A percentile compares a stretch with the other conserved stretches of the same genome.
phyloP scores from a whole-genome alignment of 257 asterid genomes.

The Salvia splendens region DNA sequence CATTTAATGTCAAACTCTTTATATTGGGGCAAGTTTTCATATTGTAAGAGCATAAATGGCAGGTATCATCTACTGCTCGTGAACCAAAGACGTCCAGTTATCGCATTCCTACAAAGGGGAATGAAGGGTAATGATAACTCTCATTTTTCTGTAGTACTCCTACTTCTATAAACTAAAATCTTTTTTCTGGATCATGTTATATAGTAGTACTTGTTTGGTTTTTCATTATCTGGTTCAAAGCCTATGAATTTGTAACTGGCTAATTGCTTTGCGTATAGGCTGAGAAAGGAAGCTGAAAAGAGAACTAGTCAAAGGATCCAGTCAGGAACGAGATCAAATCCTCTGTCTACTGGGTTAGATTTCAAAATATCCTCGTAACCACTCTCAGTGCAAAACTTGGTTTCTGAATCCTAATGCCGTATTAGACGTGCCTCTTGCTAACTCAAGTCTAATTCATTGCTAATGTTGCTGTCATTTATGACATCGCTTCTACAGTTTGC shows the following conservation, averaged over 20 bases:
- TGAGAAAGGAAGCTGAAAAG: slow-evolving; percentile 49
- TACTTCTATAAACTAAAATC: neutral
- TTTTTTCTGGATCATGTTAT: neutral
- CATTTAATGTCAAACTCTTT: slow-evolving; percentile 2
- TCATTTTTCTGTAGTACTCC: neutral
- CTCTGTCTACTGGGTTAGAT: slow-evolving; percentile 47
- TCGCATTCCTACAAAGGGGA: slow-evolving; percentile 51
- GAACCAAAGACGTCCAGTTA: slow-evolving; percentile 49
- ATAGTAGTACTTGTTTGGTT: slow-evolving; percentile 5
- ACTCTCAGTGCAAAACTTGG: slow-evolving; percentile 7
- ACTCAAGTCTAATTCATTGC: neutral
- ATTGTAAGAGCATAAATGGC: slow-evolving; percentile 28
- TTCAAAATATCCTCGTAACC: slow-evolving; percentile 22
- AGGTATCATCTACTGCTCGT: slow-evolving; percentile 49
- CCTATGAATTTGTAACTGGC: slow-evolving; percentile 15
- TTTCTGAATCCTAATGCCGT: neutral
- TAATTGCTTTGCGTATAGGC: slow-evolving; percentile 38
- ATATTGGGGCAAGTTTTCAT: slow-evolving; percentile 3
- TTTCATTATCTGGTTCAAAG: slow-evolving; percentile 18
- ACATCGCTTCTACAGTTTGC: neutral
- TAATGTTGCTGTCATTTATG: neutral
- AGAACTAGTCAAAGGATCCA: slow-evolving; percentile 45
- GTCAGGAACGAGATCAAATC: slow-evolving; percentile 48
- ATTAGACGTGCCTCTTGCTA: neutral
- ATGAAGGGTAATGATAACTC: slow-evolving; percentile 54